These are phyloP conservation scores for Phytophthora capsici DNA, from an alignment of 352 stramenopile genomes.

Conservation along the genomic window DNA sequence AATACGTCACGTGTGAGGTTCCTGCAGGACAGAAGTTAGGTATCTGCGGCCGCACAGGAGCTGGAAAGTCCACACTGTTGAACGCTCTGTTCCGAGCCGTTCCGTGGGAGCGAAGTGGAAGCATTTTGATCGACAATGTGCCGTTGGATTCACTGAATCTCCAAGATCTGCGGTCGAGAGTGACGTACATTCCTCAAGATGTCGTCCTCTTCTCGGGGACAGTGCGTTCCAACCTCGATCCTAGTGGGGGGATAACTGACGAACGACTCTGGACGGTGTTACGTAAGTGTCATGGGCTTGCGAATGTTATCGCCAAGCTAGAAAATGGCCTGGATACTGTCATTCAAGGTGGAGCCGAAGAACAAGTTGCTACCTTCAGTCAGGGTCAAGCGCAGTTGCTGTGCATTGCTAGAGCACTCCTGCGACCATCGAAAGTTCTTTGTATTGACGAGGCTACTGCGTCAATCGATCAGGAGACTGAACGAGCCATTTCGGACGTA, in stretches of 20 bases:
- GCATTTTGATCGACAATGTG: conserved; percentile 79
- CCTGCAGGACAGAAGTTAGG: conserved; percentile 69
- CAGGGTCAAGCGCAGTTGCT: conserved; percentile 80
- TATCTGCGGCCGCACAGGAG: conserved; percentile 89
- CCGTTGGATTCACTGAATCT: conserved; percentile 69
- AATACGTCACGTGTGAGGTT: conserved; percentile 55
- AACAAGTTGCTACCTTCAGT: conserved; percentile 57
- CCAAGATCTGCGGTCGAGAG: conserved; percentile 57
- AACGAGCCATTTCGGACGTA: conserved; percentile 78
- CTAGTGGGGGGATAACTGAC: conserved; percentile 44
- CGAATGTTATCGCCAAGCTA: conserved; percentile 50
- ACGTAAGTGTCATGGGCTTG: conserved; percentile 51
- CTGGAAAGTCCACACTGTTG: conserved; percentile 91
- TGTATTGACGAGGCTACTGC: conserved; percentile 93
- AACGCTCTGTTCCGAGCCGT: conserved; percentile 82
- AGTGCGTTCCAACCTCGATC: conserved; percentile 89
- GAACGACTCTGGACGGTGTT: conserved; percentile 68
- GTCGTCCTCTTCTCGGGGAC: conserved; percentile 84
- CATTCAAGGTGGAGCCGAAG: conserved; percentile 49
- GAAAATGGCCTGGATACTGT: conserved; percentile 55
- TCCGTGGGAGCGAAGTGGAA: conserved; percentile 49
- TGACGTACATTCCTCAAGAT: conserved; percentile 89
- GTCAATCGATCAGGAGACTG: conserved; percentile 91
- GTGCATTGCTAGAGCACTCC: conserved; percentile 76
- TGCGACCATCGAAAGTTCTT: conserved; percentile 93